These are phyloP conservation scores for Candida nonsorbophila DNA, from an alignment of 805 yeast species.

Conservation along the genomic window DNA sequence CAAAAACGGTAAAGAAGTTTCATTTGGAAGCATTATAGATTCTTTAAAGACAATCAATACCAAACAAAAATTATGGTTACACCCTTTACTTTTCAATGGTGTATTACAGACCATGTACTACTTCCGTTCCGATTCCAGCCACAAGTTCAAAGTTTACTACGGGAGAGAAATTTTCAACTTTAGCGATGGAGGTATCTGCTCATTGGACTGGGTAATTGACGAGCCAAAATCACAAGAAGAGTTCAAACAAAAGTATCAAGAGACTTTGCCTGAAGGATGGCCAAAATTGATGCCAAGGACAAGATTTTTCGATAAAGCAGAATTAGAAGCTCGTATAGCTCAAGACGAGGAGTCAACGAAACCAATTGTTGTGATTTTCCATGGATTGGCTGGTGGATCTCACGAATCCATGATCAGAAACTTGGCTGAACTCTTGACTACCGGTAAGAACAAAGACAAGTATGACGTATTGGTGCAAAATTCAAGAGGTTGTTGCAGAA, in stretches of 20 bases:
- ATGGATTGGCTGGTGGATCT: slow-evolving; percentile 85
- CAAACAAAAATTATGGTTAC: slow-evolving; percentile 42
- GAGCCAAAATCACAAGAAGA: slow-evolving; percentile 19
- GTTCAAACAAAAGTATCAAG: slow-evolving; percentile 17
- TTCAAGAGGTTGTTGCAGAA: slow-evolving; percentile 71
- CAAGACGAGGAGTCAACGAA: slow-evolving; percentile 18
- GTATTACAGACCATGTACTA: slow-evolving; percentile 74
- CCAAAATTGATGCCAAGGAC: slow-evolving; percentile 46
- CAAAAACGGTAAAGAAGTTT: too few relatives aligned
- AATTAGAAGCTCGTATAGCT: slow-evolving; percentile 24
- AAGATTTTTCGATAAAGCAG: slow-evolving; percentile 45
- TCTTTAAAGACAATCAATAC: slow-evolving; percentile 9
- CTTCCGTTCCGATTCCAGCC: slow-evolving; percentile 47
- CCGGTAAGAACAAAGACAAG: slow-evolving; percentile 17
- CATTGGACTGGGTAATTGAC: slow-evolving; percentile 68
- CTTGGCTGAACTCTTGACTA: slow-evolving; percentile 38
- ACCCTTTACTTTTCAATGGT: slow-evolving; percentile 67
- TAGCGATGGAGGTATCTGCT: slow-evolving; percentile 65
- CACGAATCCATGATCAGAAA: slow-evolving; percentile 72
- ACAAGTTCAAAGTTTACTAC: slow-evolving; percentile 55
- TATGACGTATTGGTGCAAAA: slow-evolving; percentile 70
- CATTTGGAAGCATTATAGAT: too few relatives aligned
- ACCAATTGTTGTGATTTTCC: slow-evolving; percentile 63
- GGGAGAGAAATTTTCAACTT: slow-evolving; percentile 62
- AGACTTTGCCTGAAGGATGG: slow-evolving; percentile 29